Evolutionary conservation across 2,329 filamentous ascomycete species (phyloP), one percentile per base, ranked within the genome.

Genomic region (Claviceps spartinae): DNA sequence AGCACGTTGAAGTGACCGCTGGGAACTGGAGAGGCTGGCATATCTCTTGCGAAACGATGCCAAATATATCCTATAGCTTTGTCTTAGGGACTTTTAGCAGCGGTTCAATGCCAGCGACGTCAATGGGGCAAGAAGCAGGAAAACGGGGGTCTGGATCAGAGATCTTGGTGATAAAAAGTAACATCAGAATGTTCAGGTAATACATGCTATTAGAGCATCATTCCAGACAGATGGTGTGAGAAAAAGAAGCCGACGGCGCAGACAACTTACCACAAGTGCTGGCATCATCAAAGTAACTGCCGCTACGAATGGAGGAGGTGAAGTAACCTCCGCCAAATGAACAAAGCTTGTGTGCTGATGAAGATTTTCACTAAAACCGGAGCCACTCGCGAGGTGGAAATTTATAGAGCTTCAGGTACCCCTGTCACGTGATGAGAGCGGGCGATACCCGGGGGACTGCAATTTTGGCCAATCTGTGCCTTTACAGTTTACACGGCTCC

Each of bases 1-100:
- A 93, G 78, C 46, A 94, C 71, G 53, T 77, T 85, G 70, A 93
- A 94, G 58, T 86, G 77, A n/a, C 77, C 82, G 44, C 70, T 57
- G 1, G 80, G 78, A 11, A 77, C 67, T 55, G 74, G 77, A 0
- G 73, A 62, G 1, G 65, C 57, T 34, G 67, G 61, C 67, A 72
- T 72, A 22, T 44, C 55, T 18, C 41, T n/a, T 16, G 48, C 26
- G 6, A 26, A 44, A 20, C 4, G n/a, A 38, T 6, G 24, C 24
- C 14, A 26, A 22, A 5, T 18, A 20, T n/a, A 44, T 40, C 14
- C 43, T 47, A 49, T 4, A n/a, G 7, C 22, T 14, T 20, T 18
- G 36, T 4, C 24, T 6, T 18, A 4, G 41, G 14, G 13, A 14
- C 5, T 20, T 34, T 54, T 45, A 54, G 53, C 38, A 50, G 37